Conservation (phyloP, 805 yeast genomes). For the Ogataea henricii region DNA sequence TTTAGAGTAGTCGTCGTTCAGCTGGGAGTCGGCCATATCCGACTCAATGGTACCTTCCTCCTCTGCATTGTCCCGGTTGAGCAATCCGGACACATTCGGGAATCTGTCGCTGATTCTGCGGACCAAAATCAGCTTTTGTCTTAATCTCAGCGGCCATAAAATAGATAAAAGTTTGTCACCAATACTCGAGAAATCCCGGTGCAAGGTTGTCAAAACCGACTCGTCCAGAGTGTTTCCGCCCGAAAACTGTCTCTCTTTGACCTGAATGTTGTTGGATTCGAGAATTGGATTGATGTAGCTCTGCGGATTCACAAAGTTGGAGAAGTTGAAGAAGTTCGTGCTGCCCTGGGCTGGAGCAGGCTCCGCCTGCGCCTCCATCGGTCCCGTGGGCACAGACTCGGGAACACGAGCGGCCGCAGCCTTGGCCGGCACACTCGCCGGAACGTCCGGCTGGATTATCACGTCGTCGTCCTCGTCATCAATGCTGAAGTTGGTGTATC, state of each 20-base stretch:
- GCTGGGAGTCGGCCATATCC: slow-evolving; percentile 16
- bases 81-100: slow-evolving; percentile 13
- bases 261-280: slow-evolving; percentile 29
- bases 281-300: slow-evolving; percentile 29
- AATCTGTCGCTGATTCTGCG: slow-evolving; percentile 30
- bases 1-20: slow-evolving; percentile 35
- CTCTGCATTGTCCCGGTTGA: slow-evolving; percentile 18
- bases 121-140: slow-evolving; percentile 33
- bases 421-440: slow-evolving; percentile 1
- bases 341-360: neutral
- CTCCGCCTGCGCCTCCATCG: slow-evolving; percentile 2
- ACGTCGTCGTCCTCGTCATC: slow-evolving; percentile 37
- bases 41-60: slow-evolving; percentile 27
- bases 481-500: slow-evolving; percentile 24
- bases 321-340: slow-evolving; percentile 28
- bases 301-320: slow-evolving; percentile 39
- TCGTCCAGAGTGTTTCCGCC: slow-evolving; percentile 64
- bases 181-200: slow-evolving; percentile 36
- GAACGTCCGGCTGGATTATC: slow-evolving; percentile 37
- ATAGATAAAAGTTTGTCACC: slow-evolving; percentile 38
- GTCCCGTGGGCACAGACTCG: slow-evolving; percentile 5
- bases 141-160: slow-evolving; percentile 39
- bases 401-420: slow-evolving; percentile 11
- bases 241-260: slow-evolving; percentile 50
- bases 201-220: slow-evolving; percentile 50